Percentiles rank a stretch among this genome's conserved stretches.
Conservation (phyloP, 1,139 yeast genomes). For the Taiozyma sp. region DNA sequence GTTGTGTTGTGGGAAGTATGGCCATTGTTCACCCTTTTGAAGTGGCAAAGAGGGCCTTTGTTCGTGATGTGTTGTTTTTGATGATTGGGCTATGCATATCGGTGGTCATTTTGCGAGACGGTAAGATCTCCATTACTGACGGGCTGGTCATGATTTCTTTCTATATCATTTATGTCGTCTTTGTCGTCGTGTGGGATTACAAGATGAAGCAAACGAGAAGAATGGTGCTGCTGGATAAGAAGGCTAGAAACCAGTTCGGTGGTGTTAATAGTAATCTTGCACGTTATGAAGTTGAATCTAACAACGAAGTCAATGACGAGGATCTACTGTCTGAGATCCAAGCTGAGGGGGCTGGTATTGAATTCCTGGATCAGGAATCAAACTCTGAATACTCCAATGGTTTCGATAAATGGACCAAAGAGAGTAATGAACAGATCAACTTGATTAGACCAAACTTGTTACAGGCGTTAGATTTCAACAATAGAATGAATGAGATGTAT, state of each 20-base stretch:
- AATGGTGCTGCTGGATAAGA: conserved; percentile 19
- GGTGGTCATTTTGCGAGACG: conserved; percentile 43
- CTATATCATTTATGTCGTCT: conserved; percentile 36
- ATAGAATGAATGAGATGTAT: conserved; percentile 8
- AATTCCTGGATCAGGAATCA: conserved; percentile 14
- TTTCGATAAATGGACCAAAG: conserved; percentile 18
- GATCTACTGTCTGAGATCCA: conserved; percentile 22
- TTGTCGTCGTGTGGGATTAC: conserved; percentile 36
- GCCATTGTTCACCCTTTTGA: conserved; percentile 65
- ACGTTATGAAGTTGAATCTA: conserved; percentile 11
- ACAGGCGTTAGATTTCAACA: conserved; percentile 37
- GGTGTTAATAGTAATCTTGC: conserved; percentile 5
- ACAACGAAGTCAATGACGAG: conserved; percentile 24
- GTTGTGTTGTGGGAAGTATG: conserved; percentile 78
- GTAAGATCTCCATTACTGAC: conserved; percentile 42
- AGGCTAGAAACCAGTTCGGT: conserved; percentile 15
- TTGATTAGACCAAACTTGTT: conserved; percentile 38
- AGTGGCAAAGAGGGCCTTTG: conserved; percentile 42
- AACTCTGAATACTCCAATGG: conserved; percentile 7
- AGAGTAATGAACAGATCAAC: conserved; percentile 7
- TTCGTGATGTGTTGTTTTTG: conserved; percentile 37
- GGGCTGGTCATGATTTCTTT: conserved; percentile 39
- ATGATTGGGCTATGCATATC: conserved; percentile 34
- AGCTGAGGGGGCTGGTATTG: conserved; percentile 13
- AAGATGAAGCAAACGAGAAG: conserved; percentile 20